Base-by-base conservation (phyloP, 768 basidiomycete species). In the Suillus luteus region DNA sequence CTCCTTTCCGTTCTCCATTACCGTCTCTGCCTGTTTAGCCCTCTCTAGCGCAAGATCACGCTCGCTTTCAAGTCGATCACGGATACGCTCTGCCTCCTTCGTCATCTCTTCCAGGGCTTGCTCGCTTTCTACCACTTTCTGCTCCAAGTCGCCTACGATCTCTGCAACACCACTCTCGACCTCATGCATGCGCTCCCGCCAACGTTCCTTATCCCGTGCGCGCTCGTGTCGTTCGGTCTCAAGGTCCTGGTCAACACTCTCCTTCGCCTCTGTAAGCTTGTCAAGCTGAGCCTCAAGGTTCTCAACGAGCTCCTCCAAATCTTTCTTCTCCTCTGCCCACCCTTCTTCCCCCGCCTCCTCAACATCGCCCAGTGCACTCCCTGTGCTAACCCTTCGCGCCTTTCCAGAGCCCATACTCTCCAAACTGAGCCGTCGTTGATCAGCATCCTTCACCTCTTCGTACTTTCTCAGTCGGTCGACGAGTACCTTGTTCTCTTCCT, bases 401-500 rank as follows among this genome's bases (percentile, higher is more conserved):
- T 55, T 78, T 64, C 75, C 71, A 37, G 61, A 81, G 24, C 57
- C 27, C 57, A 58, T 58, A 60, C 66, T 71, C 61, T 69, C 73
- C 38, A 72, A 62, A 61, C 66, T 72, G 62, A 71, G 60, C 61
- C 71, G 65, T n/a, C 68, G 66, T 41, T 66, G 64, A 1, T 75
- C 72, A 5, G 74, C 74, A 40, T 68, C 64, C 58, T 74, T 75
- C 24, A 76, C 76, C 62, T 85, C 89, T 68, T 87, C 89, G 59
- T 85, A 72, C 62, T 73, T 80, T 64, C 76, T 78, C 27, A 93
- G 69, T 62, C 84, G 80, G 55, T 82, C 82, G 6, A 86, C 73
- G 9, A 95, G 79, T 14, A 70, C 75, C 71, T 92, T 84, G 71
- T 95, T 96, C 79, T 96, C 95, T 72, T 94, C 91, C 68, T 92